Conservation (phyloP, 768 basidiomycete species). For the Pleurotus cornucopiae region DNA sequence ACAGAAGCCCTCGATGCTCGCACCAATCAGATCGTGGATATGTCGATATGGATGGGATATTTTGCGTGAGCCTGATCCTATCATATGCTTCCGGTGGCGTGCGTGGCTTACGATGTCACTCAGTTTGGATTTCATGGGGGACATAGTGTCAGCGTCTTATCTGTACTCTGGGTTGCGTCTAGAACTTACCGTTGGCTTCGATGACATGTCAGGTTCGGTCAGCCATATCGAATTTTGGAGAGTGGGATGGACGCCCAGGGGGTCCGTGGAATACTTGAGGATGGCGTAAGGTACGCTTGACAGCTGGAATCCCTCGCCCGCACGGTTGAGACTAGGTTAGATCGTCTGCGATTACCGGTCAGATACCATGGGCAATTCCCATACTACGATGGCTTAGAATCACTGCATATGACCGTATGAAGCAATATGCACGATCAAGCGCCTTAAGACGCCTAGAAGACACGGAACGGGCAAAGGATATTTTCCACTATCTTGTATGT, state of each 20-base stretch:
- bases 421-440: background rate
- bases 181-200: background rate
- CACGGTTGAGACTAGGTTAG: background rate
- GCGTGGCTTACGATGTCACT: too few species aligned
- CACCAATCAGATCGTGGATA: conserved; percentile 15
- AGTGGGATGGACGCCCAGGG: background rate
- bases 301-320: background rate
- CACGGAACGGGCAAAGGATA: conserved; percentile 20
- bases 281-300: background rate
- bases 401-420: background rate
- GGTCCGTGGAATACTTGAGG: conserved; percentile 3
- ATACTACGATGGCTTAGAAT: background rate
- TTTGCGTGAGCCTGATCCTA: conserved; percentile 19
- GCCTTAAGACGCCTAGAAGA: conserved; percentile 4
- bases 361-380: conserved; percentile 8
- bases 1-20: conserved; percentile 17
- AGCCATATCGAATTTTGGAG: conserved; percentile 1
- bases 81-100: too few species aligned
- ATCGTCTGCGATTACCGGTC: conserved; percentile 5
- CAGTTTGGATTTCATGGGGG: conserved; percentile 36
- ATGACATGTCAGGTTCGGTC: conserved; percentile 1
- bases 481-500: conserved; percentile 36
- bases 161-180: background rate
- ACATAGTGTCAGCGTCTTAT: conserved; percentile 25
- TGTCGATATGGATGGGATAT: conserved; percentile 25